Evolutionary conservation across 352 stramenopile genomes (phyloP), one percentile per base, ranked within the genome.

Genomic region (Poterioochromonas sp.): DNA sequence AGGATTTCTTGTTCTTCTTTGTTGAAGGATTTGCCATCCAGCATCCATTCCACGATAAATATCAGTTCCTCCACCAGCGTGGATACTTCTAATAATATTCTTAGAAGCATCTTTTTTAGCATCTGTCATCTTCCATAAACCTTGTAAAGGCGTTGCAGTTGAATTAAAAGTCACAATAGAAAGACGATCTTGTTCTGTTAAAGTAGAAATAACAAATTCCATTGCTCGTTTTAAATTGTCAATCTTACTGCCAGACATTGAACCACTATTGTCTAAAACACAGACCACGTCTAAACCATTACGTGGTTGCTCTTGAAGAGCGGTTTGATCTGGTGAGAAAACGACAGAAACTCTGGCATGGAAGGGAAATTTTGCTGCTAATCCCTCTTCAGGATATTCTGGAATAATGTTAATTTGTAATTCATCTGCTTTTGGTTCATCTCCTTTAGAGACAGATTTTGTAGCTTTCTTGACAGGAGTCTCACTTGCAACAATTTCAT

Each of bases 251-350:
- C 64, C 22, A 34, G 39, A 8, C 64, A 73, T 73, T 11, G 64
- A 73, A 32, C 64, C 64, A 29, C 11, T 34, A 5, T 39, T 73
- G 64, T 73, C 64, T 34, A 73, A 32, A 20, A 73, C 34, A 32
- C 64, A 73, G 8, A 73, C 34, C 26, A 73, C 43, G 34, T 73
- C 64, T 29, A 73, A 12, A n/a, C n/a, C n/a, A n/a, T n/a, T n/a
- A n/a, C n/a, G n/a, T 8, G 64, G 64, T 20, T 53, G 44, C 44
- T 20, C 20, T 8, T 53, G 8, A 20, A 8, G 44, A 53, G 8
- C 20, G 44, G 44, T 20, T 8, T 20, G 44, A 20, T 53, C 44
- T 53, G 8, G 8, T n/a, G n/a, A n/a, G 44, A 53, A 53, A 20
- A 8, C 8, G 20, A 20, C 20, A 53, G 8, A 20, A 8, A 53